Conservation (phyloP, 768 basidiomycete species). For the Rhodotorula taiwanensis region DNA sequence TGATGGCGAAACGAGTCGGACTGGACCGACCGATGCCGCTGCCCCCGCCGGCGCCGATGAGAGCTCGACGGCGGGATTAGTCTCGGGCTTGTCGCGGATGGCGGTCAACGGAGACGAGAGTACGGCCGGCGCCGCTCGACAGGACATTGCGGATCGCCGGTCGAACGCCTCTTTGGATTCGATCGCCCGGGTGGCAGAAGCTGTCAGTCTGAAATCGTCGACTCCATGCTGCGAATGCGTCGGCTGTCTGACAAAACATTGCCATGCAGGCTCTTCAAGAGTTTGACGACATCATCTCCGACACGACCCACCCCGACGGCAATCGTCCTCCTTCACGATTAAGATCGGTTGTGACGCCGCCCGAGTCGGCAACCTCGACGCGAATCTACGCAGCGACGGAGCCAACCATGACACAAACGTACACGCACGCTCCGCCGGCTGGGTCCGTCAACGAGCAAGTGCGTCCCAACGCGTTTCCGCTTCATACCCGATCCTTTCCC, state of each 20-base stretch:
- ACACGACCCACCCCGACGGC: not conserved
- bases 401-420: no score
- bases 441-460: not conserved
- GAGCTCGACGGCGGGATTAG: not conserved
- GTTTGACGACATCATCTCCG: conserved; percentile 15
- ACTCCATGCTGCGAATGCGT: not conserved
- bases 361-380: not conserved
- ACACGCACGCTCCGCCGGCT: no score
- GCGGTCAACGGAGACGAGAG: not conserved
- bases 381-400: no score
- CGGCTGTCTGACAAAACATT: not conserved
- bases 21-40: no score
- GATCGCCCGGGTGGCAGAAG: conserved; percentile 14
- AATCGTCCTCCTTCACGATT: not conserved
- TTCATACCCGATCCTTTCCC: no score
- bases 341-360: conserved; percentile 1
- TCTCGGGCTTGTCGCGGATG: not conserved
- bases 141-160: not conserved
- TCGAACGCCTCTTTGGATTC: conserved; percentile 16
- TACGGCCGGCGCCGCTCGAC: not conserved
- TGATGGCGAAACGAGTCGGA: not conserved
- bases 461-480: no score
- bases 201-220: not conserved
- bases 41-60: no score
- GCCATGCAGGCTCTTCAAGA: conserved; percentile 6